Evolutionary conservation across 1,284 basidiomycete genomes (phyloP).

Genomic region (Hemileccinum hortonii): DNA sequence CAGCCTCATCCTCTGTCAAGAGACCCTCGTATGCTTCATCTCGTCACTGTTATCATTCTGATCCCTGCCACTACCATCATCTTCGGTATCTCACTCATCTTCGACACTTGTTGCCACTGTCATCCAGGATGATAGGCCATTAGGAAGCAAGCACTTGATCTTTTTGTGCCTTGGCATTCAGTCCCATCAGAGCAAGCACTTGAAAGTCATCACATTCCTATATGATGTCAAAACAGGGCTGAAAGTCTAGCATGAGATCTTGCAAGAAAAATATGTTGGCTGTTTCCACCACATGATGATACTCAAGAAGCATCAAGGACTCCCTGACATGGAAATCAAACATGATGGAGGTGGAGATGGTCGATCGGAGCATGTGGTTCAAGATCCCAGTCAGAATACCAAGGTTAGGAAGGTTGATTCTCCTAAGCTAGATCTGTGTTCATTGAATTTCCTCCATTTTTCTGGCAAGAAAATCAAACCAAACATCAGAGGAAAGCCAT

Average conservation of each 20-base stretch:
- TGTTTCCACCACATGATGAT: too few relatives aligned
- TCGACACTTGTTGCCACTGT: too few relatives aligned
- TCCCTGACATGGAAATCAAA: conserved; percentile 12
- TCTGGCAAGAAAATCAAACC: conserved; percentile 6
- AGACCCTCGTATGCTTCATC: too few relatives aligned
- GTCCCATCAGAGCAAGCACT: conserved; percentile 4
- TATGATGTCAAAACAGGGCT: neutral
- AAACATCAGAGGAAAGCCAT: conserved; percentile 8
- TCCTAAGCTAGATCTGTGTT: conserved; percentile 1
- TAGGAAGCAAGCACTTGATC: neutral
- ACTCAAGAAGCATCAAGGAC: conserved; percentile 8
- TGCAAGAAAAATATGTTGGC: too few relatives aligned
- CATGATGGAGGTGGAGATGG: neutral
- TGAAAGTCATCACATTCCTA: neutral
- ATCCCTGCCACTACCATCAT: too few relatives aligned
- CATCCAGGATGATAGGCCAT: neutral
- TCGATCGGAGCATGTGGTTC: conserved; percentile 11
- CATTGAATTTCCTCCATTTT: neutral
- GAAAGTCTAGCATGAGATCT: neutral
- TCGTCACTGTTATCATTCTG: too few relatives aligned
- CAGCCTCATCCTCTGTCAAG: too few relatives aligned
- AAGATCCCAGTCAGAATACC: conserved; percentile 11
- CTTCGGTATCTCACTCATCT: too few relatives aligned
- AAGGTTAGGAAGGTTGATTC: conserved; percentile 4
- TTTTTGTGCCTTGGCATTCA: neutral